phyloP scores from a whole-genome alignment of 1,139 yeast genomes.

The Candida tetrigidarum region DNA sequence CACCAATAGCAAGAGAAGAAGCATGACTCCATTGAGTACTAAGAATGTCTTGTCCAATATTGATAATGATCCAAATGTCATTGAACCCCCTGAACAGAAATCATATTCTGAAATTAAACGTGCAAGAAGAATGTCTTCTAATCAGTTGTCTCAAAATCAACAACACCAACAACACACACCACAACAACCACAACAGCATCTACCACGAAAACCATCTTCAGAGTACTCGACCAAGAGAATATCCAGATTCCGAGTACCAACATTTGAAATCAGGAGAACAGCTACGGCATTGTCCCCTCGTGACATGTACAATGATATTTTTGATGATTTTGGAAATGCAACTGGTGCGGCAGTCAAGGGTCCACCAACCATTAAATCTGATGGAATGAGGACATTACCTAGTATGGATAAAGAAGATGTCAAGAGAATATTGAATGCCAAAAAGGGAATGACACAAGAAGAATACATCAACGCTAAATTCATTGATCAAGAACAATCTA shows the following conservation, averaged over 20 bases:
- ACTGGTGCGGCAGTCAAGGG: conserved; percentile 25
- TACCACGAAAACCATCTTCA: conserved; percentile 2
- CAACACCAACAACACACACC: conserved; percentile 1
- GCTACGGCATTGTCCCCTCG: conserved; percentile 39
- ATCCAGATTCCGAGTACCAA: conserved; percentile 48
- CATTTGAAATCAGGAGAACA: conserved; percentile 47
- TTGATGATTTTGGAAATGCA: conserved; percentile 33
- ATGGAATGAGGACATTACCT: conserved; percentile 49
- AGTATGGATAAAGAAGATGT: conserved; percentile 55
- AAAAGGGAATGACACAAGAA: conserved; percentile 44
- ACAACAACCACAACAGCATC: conserved; percentile 9
- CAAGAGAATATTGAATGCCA: conserved; percentile 43
- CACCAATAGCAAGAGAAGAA: conserved; percentile 26
- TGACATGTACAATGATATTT: conserved; percentile 47
- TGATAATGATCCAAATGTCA: conserved; percentile 22
- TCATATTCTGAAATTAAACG: conserved; percentile 11
- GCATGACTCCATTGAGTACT: conserved; percentile 33
- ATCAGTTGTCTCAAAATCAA: conserved; percentile 1
- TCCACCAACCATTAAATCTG: conserved; percentile 42
- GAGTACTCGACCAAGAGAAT: conserved; percentile 9
- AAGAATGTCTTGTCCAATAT: conserved; percentile 32
- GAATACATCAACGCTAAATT: conserved; percentile 44
- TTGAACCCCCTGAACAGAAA: conserved; percentile 28
- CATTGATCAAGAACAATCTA: conserved; percentile 30
- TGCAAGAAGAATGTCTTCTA: conserved; percentile 11